Percentiles rank a stretch among this genome's conserved stretches.
Evolutionary conservation across 2,329 filamentous ascomycete genomes (phyloP).

Genomic region (Calycina herbarum): DNA sequence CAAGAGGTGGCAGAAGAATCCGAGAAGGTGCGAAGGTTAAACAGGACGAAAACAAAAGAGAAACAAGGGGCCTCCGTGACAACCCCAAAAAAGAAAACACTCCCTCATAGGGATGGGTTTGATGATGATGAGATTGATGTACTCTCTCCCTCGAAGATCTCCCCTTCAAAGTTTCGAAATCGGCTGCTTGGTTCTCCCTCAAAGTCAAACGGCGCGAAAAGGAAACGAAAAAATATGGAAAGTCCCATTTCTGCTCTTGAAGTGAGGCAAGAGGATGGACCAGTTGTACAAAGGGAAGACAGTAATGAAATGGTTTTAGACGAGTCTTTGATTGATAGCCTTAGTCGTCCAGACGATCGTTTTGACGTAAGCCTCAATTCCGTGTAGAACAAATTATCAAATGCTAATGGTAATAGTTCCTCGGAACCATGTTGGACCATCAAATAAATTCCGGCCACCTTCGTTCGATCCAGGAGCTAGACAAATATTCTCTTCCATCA

Average conservation of each 20-base stretch:
- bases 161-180: conserved; percentile 45
- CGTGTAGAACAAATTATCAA: not conserved
- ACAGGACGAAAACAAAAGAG: conserved; percentile 46
- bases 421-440: conserved; percentile 39
- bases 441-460: conserved; percentile 48
- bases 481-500: conserved; percentile 65
- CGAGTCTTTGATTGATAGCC: conserved; percentile 39
- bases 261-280: conserved; percentile 29
- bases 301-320: conserved; percentile 31
- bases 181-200: conserved; percentile 55
- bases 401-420: conserved; percentile 28
- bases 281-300: conserved; percentile 15
- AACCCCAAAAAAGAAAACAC: conserved; percentile 62
- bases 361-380: conserved; percentile 37
- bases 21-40: conserved; percentile 41
- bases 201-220: conserved; percentile 55
- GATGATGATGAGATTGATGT: conserved; percentile 55
- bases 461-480: conserved; percentile 67
- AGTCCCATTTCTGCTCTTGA: conserved; percentile 63
- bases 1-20: conserved; percentile 67
- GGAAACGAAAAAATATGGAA: conserved; percentile 65
- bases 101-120: conserved; percentile 72
- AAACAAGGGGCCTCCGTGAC: conserved; percentile 42
- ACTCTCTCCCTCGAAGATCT: conserved; percentile 49
- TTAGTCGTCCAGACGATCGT: conserved; percentile 44